Evolutionary conservation across 768 basidiomycete species (phyloP).

Genomic region (Boletus reticuloceps): DNA sequence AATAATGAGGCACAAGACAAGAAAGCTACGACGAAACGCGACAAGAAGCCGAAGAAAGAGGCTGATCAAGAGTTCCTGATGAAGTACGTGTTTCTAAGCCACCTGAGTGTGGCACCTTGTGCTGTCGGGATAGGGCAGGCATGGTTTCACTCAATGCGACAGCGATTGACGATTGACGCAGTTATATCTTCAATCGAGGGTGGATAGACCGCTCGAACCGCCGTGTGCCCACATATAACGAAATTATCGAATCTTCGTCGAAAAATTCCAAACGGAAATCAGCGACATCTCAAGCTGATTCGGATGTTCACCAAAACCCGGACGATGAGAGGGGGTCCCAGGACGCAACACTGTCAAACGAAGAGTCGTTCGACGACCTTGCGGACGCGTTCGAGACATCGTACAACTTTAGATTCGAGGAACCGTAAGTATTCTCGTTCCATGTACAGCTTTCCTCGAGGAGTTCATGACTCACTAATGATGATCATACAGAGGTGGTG

Average conservation of each 20-base stretch:
- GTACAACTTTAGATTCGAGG: constrained; percentile 98
- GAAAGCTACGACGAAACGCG: constrained; percentile 17
- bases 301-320: constrained; percentile 5
- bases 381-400: constrained; percentile 92
- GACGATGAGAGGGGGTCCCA: constrained; percentile 27
- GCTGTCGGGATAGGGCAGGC: not conserved
- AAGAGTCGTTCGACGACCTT: constrained; percentile 85
- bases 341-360: constrained; percentile 44
- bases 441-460: not conserved
- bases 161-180: constrained; percentile 30
- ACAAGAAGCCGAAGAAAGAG: constrained; percentile 48
- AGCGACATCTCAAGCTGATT: constrained; percentile 12
- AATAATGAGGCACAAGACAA: constrained; percentile 17
- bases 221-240: constrained; percentile 81
- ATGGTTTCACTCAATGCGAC: not conserved
- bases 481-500: constrained; percentile 51
- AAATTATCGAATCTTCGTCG: constrained; percentile 54
- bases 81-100: constrained; percentile 55
- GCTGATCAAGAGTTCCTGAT: constrained; percentile 85
- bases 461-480: not conserved
- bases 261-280: constrained; percentile 26
- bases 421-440: constrained; percentile 62
- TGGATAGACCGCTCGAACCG: constrained; percentile 85
- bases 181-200: constrained; percentile 95
- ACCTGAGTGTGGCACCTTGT: not conserved